A percentile compares a stretch with the other conserved stretches of the same genome.
Evolutionary conservation across 805 yeast species (phyloP).

Genomic region (Wickerhamomyces bovis): DNA sequence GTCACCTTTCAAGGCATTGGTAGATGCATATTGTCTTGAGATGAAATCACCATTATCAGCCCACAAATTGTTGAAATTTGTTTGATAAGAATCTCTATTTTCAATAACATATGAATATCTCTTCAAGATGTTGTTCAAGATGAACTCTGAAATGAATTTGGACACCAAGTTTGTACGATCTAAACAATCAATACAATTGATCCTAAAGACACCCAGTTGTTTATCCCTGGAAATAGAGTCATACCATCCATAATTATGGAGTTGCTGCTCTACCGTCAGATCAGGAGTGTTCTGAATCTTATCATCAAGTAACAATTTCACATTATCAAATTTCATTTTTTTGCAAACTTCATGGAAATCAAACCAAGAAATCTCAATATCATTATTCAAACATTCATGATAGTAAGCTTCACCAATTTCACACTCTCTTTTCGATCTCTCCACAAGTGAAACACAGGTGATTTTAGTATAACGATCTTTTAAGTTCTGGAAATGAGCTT

Average conservation of each 20-base stretch:
- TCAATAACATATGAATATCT: conserved; percentile 10
- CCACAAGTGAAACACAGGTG: conserved; percentile 33
- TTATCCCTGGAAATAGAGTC: conserved; percentile 20
- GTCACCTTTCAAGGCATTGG: conserved; percentile 48
- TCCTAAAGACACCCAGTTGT: conserved; percentile 52
- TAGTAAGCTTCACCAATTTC: conserved; percentile 36
- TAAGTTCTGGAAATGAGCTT: conserved; percentile 27
- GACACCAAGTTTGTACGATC: conserved; percentile 55
- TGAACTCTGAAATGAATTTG: conserved; percentile 30
- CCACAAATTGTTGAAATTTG: conserved; percentile 38
- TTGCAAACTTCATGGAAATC: conserved; percentile 54
- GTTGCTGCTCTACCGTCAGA: conserved; percentile 13
- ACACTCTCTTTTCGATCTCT: conserved; percentile 29
- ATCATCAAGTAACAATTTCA: conserved; percentile 26
- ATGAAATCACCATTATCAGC: conserved; percentile 68
- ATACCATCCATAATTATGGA: conserved; percentile 27
- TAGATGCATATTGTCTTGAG: conserved; percentile 55
- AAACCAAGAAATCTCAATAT: conserved; percentile 46
- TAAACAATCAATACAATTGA: conserved; percentile 59
- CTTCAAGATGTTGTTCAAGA: conserved; percentile 22
- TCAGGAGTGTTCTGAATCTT: conserved; percentile 9
- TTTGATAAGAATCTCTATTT: conserved; percentile 13
- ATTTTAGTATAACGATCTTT: conserved; percentile 22
- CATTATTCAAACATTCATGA: conserved; percentile 28
- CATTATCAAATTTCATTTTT: conserved; percentile 35